Percentiles rank a stretch among this genome's conserved stretches.
phyloP scores from a whole-genome alignment of 345 rosid genomes.

The Sisymbrium irio region DNA sequence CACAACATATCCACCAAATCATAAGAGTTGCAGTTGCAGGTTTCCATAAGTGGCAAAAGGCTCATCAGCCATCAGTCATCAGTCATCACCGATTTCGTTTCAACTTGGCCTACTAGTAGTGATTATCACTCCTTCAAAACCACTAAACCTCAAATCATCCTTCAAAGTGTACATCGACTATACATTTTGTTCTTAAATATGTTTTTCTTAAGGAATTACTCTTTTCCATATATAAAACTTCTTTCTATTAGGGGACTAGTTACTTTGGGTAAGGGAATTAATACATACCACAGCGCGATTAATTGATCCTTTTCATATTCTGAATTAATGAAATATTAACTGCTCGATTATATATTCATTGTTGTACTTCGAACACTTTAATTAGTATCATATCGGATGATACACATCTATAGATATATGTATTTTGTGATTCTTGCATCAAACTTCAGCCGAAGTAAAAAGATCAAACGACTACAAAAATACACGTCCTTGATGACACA shows the following conservation, averaged over 20 bases:
- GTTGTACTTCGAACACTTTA: background rate
- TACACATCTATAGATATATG: background rate
- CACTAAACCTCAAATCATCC: slow-evolving; percentile 13
- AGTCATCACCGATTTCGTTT: slow-evolving; percentile 4
- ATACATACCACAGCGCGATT: background rate
- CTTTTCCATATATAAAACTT: background rate
- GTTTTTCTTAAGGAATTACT: background rate
- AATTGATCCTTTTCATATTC: background rate
- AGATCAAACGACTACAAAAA: background rate
- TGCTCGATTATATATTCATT: background rate
- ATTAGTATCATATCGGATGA: background rate
- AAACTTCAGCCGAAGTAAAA: background rate
- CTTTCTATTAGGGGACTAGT: background rate
- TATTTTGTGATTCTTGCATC: background rate
- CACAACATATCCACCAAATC: background rate
- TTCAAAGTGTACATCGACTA: background rate
- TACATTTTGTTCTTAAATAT: background rate
- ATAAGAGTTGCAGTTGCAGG: background rate
- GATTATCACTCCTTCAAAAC: background rate
- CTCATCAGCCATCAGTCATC: slow-evolving; percentile 6
- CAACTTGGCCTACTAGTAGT: slow-evolving; percentile 22
- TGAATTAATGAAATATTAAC: background rate
- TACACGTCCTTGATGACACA: background rate
- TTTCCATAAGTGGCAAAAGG: slow-evolving; percentile 22
- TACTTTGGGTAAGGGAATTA: background rate